Evolutionary conservation across 1,284 basidiomycete genomes (phyloP), one percentile per base, ranked within the genome.

Genomic region (Moesziomyces sp.): DNA sequence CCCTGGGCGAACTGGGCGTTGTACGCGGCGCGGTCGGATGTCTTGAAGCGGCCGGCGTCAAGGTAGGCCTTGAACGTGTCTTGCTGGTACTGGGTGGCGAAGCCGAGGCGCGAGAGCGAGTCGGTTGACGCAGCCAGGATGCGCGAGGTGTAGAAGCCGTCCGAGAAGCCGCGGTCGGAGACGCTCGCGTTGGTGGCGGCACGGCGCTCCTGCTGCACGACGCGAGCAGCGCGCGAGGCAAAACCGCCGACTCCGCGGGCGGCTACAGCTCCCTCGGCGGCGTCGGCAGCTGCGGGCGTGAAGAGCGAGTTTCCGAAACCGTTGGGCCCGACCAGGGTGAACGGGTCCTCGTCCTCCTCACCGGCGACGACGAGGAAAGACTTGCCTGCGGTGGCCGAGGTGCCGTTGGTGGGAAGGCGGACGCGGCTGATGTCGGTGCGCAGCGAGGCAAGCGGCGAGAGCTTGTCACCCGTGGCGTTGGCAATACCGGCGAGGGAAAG

Each of bases 141-240:
- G 78, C 87, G 88, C 5, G 89, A 89, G 0, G 90, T 88, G 18
- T 86, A 82, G 77, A 88, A 89, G 1, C 91, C 91, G 73, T 91
- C 89, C 13, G 86, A 85, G 80, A 90, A 91, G 4, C 90, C 91
- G 23, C 63, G 52, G 43, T 38, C 40, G 1, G 58, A 30, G 13
- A 51, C 63, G 13, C 44, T 56, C 11, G 58, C 21, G 46, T 54
- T 68, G 46, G 42, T 38, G 11, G 52, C 43, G 3, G 47, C 35
- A n/a, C 38, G 45, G 16, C 52, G 55, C 5, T 58, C 52, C 16
- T 46, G 48, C 19, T 60, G 56, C 1, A 28, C 62, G 38, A 44
- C 46, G 24, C 62, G 68, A 1, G 50, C 18, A 35, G 69, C 69
- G 23, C 55, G 57, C 9, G 69, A 62, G 33, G 69, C 66, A 49